Evolutionary conservation across 805 yeast genomes (phyloP).

Genomic region (Pichia nakasei): DNA sequence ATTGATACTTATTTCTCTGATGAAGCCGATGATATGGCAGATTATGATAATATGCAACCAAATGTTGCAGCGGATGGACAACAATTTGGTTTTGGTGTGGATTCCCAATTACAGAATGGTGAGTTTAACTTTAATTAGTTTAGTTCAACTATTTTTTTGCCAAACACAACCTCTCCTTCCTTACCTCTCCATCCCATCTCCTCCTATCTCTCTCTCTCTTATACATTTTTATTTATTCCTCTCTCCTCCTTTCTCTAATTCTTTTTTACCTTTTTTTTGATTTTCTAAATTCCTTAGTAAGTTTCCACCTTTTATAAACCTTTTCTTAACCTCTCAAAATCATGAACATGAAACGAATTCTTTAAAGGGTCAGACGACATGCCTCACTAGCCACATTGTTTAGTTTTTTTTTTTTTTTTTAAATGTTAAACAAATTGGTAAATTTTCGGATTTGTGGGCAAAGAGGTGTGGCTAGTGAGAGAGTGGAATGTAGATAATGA

Average conservation of each 20-base stretch:
- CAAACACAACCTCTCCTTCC: not conserved
- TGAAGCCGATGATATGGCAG: constrained; percentile 39
- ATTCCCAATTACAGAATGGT: constrained; percentile 37
- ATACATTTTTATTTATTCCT: no score
- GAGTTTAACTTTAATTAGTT: constrained; percentile 39
- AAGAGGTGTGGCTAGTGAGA: no score
- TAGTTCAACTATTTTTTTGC: not conserved
- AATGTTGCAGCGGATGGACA: constrained; percentile 50
- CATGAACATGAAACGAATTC: no score
- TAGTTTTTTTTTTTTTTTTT: no score
- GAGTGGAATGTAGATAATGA: no score
- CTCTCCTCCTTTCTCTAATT: constrained; percentile 12
- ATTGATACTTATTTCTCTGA: constrained; percentile 92
- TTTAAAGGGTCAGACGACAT: no score
- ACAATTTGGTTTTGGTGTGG: constrained; percentile 80
- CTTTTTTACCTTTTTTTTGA: constrained; percentile 8
- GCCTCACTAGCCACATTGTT: no score
- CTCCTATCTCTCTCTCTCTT: constrained; percentile 4
- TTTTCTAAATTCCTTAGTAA: not conserved
- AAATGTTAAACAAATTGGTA: no score
- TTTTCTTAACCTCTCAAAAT: constrained; percentile 4
- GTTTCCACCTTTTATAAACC: not conserved
- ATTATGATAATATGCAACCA: constrained; percentile 53
- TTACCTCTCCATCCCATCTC: not conserved
- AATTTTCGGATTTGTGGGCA: no score